Percentiles rank a stretch among this genome's conserved stretches.
These are phyloP conservation scores for sorghum (Sorghum bicolor) DNA, from an alignment of 176 grass and related monocot genomes.

Conservation along the genomic window Sorghum_bicolor_NCBIv3 NC_012873.2:67369001-67369500, in stretches of 20 bases:
- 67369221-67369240: background rate
- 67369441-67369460: background rate
- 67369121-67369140: background rate
- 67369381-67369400: background rate
- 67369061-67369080: background rate
- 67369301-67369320: background rate
- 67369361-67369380: background rate
- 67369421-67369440: background rate
- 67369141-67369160: background rate
- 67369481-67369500: background rate
- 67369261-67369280: background rate
- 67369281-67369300: background rate
- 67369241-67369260: background rate
- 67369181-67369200: background rate
- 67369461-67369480: background rate
- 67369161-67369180: background rate
- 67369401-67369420: background rate
- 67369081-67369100: background rate
- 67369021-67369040: no score
- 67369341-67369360: background rate
- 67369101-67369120: background rate
- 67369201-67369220: slow-evolving; percentile 5
- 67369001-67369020: no score
- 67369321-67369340: slow-evolving; percentile 15
- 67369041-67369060: no score